These are phyloP conservation scores for Eucalyptus curtisii DNA, from an alignment of 345 rosid species.

Conservation along the genomic window DNA sequence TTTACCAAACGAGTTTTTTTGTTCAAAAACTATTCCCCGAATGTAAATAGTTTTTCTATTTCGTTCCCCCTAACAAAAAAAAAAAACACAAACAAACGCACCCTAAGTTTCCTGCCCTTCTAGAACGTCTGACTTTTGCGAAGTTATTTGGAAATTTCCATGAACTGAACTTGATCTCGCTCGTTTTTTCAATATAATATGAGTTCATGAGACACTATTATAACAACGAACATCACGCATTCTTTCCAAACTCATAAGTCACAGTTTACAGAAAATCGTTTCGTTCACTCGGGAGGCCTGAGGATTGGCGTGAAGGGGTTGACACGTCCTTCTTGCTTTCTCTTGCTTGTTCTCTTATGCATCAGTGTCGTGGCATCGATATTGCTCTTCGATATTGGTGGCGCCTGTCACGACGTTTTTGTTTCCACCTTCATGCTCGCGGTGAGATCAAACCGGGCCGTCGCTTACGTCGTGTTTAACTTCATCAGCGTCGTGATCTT, in stretches of 20 bases:
- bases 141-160: neutral
- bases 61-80: too few relatives aligned
- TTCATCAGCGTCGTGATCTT: neutral
- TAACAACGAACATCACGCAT: neutral
- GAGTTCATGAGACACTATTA: neutral
- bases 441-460: neutral
- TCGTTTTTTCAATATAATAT: neutral
- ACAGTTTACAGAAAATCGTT: neutral
- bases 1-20: too few relatives aligned
- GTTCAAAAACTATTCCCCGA: too few relatives aligned
- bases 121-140: neutral
- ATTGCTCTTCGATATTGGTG: neutral
- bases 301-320: neutral
- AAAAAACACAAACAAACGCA: too few relatives aligned
- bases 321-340: neutral
- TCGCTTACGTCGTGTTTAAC: neutral
- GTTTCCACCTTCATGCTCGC: neutral
- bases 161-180: neutral
- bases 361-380: neutral
- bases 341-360: neutral
- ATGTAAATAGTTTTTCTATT: too few relatives aligned
- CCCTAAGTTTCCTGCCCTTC: neutral
- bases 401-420: neutral
- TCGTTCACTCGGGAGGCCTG: neutral
- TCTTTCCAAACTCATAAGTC: neutral